Percentiles rank a stretch among this genome's conserved stretches.
Conservation (phyloP, 2,329 filamentous ascomycete genomes). For the Chaetoscypha palmicola region DNA sequence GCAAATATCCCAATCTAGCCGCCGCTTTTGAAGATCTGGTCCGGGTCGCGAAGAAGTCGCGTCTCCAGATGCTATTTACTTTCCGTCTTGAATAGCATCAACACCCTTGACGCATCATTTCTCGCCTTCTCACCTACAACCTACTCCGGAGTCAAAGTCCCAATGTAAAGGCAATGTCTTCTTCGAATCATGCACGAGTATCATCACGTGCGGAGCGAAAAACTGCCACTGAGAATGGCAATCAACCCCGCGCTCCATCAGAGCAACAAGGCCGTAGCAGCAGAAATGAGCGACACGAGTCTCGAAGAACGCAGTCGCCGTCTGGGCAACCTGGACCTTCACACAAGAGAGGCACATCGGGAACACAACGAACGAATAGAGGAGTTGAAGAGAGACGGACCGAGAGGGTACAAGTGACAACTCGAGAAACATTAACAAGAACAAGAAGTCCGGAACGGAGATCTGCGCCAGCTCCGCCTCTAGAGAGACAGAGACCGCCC, state of each 20-base stretch:
- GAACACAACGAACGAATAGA: slow-evolving; percentile 44
- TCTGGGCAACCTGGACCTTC: slow-evolving; percentile 26
- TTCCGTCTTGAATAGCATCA: no score
- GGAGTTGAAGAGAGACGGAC: slow-evolving; percentile 42
- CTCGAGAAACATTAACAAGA: slow-evolving; percentile 54
- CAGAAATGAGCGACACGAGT: slow-evolving; percentile 24
- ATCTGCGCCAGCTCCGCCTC: slow-evolving; percentile 15
- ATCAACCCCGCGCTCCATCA: slow-evolving; percentile 27
- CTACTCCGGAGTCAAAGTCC: no score
- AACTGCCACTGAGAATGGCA: slow-evolving; percentile 26
- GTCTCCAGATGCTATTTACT: slow-evolving; percentile 4
- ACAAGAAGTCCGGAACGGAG: slow-evolving; percentile 49
- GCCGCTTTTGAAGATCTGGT: slow-evolving; percentile 3
- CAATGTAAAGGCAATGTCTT: slow-evolving; percentile 30
- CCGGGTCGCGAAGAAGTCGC: slow-evolving; percentile 6
- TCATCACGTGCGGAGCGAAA: slow-evolving; percentile 28
- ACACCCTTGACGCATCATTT: no score
- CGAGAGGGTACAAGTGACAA: slow-evolving; percentile 51
- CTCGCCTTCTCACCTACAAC: no score
- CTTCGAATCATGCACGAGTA: slow-evolving; percentile 27
- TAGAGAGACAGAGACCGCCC: slow-evolving; percentile 17
- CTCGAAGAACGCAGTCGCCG: slow-evolving; percentile 22
- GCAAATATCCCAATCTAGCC: neutral
- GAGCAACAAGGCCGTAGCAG: slow-evolving; percentile 19
- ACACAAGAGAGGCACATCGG: slow-evolving; percentile 53